Conservation (phyloP, 768 basidiomycete species). For the Strobilomyces echinocephalus region DNA sequence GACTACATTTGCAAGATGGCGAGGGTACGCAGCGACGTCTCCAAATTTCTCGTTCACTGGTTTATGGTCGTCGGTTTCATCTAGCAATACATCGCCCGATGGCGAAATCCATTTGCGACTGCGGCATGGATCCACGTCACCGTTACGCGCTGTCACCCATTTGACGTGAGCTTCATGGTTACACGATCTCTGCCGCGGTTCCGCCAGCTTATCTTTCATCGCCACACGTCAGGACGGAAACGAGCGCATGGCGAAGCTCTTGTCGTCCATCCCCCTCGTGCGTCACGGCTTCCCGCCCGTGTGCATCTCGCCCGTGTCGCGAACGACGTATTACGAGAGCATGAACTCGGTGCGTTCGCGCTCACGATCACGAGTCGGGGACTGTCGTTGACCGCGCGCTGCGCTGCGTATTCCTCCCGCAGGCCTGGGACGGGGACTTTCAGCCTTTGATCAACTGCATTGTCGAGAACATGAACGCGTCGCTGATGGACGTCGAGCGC, state of each 20-base stretch:
- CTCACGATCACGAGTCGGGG: neutral
- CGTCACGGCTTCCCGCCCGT: constrained; percentile 31
- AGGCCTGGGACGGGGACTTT: constrained; percentile 34
- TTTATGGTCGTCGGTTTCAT: too few species aligned
- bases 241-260: constrained; percentile 31
- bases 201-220: neutral
- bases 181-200: too few species aligned
- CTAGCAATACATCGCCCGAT: constrained; percentile 35
- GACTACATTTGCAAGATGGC: constrained; percentile 35
- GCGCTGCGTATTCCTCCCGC: neutral
- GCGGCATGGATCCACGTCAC: constrained; percentile 34
- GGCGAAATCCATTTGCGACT: constrained; percentile 36
- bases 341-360: constrained; percentile 26
- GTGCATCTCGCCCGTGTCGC: constrained; percentile 24
- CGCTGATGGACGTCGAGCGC: constrained; percentile 26
- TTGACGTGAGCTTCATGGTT: too few species aligned
- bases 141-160: too few species aligned
- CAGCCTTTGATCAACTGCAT: constrained; percentile 31
- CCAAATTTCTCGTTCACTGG: too few species aligned
- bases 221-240: constrained; percentile 28
- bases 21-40: constrained; percentile 16
- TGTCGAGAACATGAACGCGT: constrained; percentile 23
- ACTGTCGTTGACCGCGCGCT: neutral
- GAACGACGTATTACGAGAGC: constrained; percentile 27
- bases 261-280: constrained; percentile 33